Base-by-base conservation (phyloP, 2,329 filamentous ascomycete species). In the Scedosporium boydii region DNA sequence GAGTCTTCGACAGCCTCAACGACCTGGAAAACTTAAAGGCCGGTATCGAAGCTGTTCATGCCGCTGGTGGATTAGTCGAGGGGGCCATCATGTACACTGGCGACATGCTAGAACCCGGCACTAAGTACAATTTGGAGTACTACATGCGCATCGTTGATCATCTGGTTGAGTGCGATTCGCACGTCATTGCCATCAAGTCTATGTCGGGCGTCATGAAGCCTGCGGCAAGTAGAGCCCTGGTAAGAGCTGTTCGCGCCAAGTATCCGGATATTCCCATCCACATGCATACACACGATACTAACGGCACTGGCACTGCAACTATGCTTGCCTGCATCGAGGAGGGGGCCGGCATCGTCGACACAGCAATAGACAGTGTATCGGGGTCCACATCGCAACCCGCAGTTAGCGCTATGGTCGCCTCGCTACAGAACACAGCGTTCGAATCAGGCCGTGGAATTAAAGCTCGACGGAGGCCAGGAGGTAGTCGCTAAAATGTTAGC, bases 191-290 rank as follows among this genome's bases (percentile, higher is more conserved):
- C 68, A 88, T 96, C 79, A 96, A 96, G 82, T 93, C 96, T 72
- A 96, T 98, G 95, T 95, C 95, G 68, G 95, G 95, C 83, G 91
- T 96, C n/a, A 81, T 99, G 67, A 98, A 97, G 82, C 95, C 95
- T 56, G 89, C 87, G 70, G 95, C 95, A 44, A 95, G 93, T 51
- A 96, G 90, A 41, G 77, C 96, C 21, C 82, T 99, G 62, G 82
- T 99, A 65, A 91, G 93, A 63, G 72, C 85, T 44, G 93, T 99
- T 73, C 90, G 95, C 71, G 82, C 96, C 83, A 96, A 92, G 81
- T 97, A 98, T 78, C 95, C 95, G 9, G 91, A 98, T 68, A 87
- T 99, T 27, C 92, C 93, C 18, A 99, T 99, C 72, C 95, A 99
- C 74, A 93, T 99, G 34, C 95, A 99, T 80, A 98, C 95, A 55